Evolutionary conservation across 164 flowering plant genomes (phyloP), one percentile per base, ranked within the genome.

Genomic region (grape (Vitis vinifera)): DNA sequence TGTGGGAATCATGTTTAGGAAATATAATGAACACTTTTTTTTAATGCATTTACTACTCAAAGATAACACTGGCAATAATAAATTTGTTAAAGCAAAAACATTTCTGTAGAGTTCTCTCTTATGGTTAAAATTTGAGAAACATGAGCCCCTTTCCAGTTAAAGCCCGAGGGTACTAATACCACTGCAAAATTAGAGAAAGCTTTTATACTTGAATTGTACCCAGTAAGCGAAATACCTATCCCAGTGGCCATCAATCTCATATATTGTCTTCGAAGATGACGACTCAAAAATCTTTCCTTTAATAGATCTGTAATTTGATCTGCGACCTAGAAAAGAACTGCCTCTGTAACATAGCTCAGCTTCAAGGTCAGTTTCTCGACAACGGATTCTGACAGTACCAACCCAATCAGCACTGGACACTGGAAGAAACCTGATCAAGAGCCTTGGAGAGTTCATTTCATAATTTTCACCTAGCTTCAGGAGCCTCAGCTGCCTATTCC

Each of bases 241-340:
- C 98, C 98, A 94, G 16, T 83, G 87, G 52, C 98, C 97, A 61
- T 78, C 57, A 31, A 94, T 75, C 72, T 89, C 89, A 37, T 72
- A 87, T 23, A 23, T 23, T 23, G 82, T 76, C 65, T 87, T 79
- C 68, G 16, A 63, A 0, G 97, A 78, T 2, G 84, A 80, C 10
- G 90, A 78, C 6, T 71, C 70, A 53, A 80, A 68, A 44, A 94
- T 94, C 70, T 81, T 90, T 50, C 98, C 98, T 67, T 69, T 85
- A 10, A 94, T 59, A 3, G 87, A 77, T 73, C 86, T 78, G 19
- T 74, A 62, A 68, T 65, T 79, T 23, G 87, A 78, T 70, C 85
- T 73, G 7, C 82, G 71, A 0, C 86, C 82, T 3, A 88, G 68
- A 51, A 89, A 79, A 12, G 90, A 81, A 14, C 59, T 69, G 63